These are phyloP conservation scores for Ceratobasidium sp. DNA, from an alignment of 1,284 basidiomycete genomes.

Conservation along the genomic window DNA sequence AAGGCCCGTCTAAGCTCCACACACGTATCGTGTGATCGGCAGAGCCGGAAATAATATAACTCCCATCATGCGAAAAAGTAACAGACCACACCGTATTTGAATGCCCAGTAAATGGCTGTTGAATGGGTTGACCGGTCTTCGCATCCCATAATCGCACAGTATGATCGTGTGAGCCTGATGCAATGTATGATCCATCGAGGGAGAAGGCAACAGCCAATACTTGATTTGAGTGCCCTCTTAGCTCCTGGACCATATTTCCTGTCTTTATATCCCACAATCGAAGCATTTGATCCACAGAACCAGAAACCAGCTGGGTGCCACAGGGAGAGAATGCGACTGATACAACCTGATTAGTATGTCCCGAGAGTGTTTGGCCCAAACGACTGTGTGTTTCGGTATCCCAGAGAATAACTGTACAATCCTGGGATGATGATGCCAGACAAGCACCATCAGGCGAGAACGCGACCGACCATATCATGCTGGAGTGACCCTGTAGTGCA, in stretches of 20 bases:
- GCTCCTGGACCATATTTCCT: no score
- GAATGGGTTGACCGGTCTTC: background rate
- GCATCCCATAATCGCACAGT: background rate
- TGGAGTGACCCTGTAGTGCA: background rate
- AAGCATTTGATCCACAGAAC: slow-evolving; percentile 22
- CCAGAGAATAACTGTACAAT: slow-evolving; percentile 7
- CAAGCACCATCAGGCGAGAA: background rate
- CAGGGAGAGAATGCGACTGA: slow-evolving; percentile 24
- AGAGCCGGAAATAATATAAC: slow-evolving; percentile 11
- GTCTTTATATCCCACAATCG: slow-evolving; percentile 19
- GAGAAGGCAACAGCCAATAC: background rate
- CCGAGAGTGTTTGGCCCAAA: background rate
- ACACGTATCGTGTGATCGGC: slow-evolving; percentile 9
- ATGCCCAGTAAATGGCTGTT: background rate
- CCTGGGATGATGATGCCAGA: background rate
- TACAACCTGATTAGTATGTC: background rate
- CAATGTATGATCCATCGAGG: background rate
- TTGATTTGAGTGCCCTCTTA: no score
- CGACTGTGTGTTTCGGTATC: background rate
- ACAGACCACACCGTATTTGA: background rate
- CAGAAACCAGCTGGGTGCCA: background rate
- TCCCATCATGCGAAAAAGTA: slow-evolving; percentile 15
- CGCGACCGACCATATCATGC: background rate
- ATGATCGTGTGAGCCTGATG: background rate
- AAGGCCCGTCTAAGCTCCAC: background rate